phyloP scores from a whole-genome alignment of 139 green algal genomes.

The Chlamydomonas sp. region DNA sequence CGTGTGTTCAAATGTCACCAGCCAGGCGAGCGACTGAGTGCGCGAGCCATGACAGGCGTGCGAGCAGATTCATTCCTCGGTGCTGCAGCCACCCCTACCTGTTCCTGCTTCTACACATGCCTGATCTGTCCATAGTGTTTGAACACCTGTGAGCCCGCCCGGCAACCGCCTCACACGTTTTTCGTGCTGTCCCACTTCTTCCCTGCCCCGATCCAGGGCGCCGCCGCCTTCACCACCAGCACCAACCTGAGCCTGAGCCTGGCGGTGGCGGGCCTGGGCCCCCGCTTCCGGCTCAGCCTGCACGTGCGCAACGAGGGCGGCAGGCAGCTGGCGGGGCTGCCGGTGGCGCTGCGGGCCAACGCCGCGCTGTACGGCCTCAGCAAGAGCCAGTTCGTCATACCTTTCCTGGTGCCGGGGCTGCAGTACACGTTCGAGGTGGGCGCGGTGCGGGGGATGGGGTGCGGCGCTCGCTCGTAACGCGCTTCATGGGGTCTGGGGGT shows the following conservation, averaged over 20 bases:
- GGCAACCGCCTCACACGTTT: neutral
- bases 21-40: neutral
- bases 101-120: too few relatives aligned
- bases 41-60: neutral
- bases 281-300: conserved; percentile 72
- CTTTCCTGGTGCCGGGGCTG: conserved; percentile 63
- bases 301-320: conserved; percentile 66
- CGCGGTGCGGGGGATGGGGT: neutral
- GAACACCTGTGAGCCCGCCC: too few relatives aligned
- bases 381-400: conserved; percentile 48
- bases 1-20: neutral
- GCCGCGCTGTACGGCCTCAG: conserved; percentile 51
- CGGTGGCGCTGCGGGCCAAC: conserved; percentile 51
- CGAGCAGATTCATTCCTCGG: neutral
- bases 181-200: neutral
- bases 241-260: conserved; percentile 62
- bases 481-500: neutral
- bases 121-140: too few relatives aligned
- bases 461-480: neutral
- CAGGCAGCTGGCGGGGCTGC: conserved; percentile 54
- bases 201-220: conserved; percentile 43
- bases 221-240: conserved; percentile 53
- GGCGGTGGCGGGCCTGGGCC: conserved; percentile 66
- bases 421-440: conserved; percentile 63
- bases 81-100: too few relatives aligned